Evolutionary conservation across 2,329 filamentous ascomycete species (phyloP).

Genomic region (Aspergillus tubingensis): DNA sequence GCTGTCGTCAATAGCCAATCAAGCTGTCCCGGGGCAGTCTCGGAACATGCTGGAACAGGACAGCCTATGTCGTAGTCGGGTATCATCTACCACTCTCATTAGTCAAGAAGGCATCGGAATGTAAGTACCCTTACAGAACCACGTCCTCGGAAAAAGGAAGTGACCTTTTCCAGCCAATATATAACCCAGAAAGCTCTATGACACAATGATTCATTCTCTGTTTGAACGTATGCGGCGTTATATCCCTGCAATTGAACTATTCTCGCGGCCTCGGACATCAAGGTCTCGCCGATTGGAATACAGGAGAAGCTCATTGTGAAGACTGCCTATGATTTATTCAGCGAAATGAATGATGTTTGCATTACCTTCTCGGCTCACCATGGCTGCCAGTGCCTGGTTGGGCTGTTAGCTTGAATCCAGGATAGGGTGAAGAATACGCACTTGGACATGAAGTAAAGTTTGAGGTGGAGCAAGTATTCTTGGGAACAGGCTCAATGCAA

Average conservation of each 20-base stretch:
- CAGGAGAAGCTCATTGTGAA: slow-evolving; percentile 39
- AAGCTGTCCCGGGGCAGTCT: slow-evolving; percentile 34
- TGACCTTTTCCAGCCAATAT: slow-evolving; percentile 43
- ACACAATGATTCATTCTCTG: slow-evolving; percentile 14
- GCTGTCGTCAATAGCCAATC: slow-evolving; percentile 40
- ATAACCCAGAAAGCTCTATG: slow-evolving; percentile 45
- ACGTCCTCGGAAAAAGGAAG: slow-evolving; percentile 32
- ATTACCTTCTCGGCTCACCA: slow-evolving; percentile 17
- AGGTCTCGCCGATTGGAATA: slow-evolving; percentile 35
- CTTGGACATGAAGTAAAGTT: slow-evolving; percentile 5
- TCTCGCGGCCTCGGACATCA: slow-evolving; percentile 38
- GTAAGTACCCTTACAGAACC: slow-evolving; percentile 31
- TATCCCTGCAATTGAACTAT: slow-evolving; percentile 37
- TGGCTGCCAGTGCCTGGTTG: slow-evolving; percentile 28
- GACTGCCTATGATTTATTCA: slow-evolving; percentile 30
- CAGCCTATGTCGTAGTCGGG: slow-evolving; percentile 43
- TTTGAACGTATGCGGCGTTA: slow-evolving; percentile 25
- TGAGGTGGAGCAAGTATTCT: not conserved
- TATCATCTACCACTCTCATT: slow-evolving; percentile 29
- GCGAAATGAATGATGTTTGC: too few species aligned
- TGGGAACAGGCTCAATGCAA: not conserved
- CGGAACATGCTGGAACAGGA: slow-evolving; percentile 36
- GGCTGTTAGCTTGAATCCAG: not conserved
- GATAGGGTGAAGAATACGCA: not conserved
- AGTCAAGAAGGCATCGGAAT: not conserved